Evolutionary conservation across 768 basidiomycete genomes (phyloP).

Genomic region (Amanita rimosa): DNA sequence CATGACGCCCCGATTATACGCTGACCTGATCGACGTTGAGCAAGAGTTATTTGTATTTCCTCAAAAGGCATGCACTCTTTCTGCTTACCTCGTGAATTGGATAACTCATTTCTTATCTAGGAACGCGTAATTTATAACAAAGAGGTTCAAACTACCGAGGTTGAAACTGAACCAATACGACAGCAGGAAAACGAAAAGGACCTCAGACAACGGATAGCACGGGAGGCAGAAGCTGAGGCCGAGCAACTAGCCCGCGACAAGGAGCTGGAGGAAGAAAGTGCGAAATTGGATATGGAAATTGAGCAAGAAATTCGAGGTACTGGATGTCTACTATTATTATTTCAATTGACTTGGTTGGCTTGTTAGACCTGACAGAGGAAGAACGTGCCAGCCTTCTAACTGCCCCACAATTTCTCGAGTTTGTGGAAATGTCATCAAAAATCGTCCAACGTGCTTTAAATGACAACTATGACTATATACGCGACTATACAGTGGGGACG

Average conservation of each 20-base stretch:
- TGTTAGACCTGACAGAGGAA: slow-evolving; percentile 77
- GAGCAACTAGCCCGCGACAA: slow-evolving; percentile 53
- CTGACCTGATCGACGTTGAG: slow-evolving; percentile 82
- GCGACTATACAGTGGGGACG: slow-evolving; percentile 88
- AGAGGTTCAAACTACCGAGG: slow-evolving; percentile 66
- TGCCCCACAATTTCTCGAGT: slow-evolving; percentile 88
- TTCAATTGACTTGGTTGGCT: background rate
- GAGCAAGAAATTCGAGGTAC: slow-evolving; percentile 78
- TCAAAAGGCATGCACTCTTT: slow-evolving; percentile 46
- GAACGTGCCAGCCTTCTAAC: slow-evolving; percentile 72
- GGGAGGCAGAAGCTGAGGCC: slow-evolving; percentile 38
- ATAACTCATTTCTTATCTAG: slow-evolving; percentile 20
- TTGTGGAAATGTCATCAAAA: slow-evolving; percentile 90
- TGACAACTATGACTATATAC: slow-evolving; percentile 93
- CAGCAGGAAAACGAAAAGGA: slow-evolving; percentile 60
- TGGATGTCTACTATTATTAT: background rate
- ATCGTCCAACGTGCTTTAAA: slow-evolving; percentile 92
- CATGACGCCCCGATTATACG: slow-evolving; percentile 51
- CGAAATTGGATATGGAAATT: slow-evolving; percentile 76
- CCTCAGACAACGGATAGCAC: slow-evolving; percentile 11
- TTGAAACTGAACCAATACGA: slow-evolving; percentile 64
- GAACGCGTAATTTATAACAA: slow-evolving; percentile 79
- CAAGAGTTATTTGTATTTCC: slow-evolving; percentile 88
- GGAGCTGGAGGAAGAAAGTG: slow-evolving; percentile 74
- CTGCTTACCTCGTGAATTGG: background rate